Evolutionary conservation across 1,139 yeast species (phyloP).

Genomic region (Wickerhamiella pararugosa): DNA sequence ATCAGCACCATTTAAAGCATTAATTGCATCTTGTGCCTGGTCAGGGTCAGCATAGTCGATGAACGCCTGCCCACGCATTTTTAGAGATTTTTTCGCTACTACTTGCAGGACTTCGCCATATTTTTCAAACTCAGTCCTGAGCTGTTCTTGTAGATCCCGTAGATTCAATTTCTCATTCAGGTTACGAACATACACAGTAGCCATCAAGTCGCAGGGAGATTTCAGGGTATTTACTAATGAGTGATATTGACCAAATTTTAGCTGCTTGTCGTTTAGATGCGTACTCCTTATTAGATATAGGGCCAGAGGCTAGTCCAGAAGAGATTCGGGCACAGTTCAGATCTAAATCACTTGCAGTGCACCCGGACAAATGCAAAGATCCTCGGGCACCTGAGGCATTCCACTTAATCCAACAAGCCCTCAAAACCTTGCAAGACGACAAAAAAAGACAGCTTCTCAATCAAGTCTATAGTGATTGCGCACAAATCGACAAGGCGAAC

Average conservation of each 20-base stretch:
- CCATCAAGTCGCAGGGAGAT: slow-evolving; percentile 18
- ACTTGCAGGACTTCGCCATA: slow-evolving; percentile 41
- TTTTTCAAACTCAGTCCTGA: slow-evolving; percentile 30
- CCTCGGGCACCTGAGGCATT: slow-evolving; percentile 48
- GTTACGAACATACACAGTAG: slow-evolving; percentile 43
- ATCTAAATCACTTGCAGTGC: slow-evolving; percentile 46
- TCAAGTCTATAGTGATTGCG: slow-evolving; percentile 30
- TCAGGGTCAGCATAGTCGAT: slow-evolving; percentile 39
- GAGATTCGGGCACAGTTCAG: slow-evolving; percentile 37
- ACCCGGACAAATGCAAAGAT: slow-evolving; percentile 51
- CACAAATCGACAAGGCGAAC: slow-evolving; percentile 28
- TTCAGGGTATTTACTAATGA: slow-evolving; percentile 26
- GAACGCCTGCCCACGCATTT: slow-evolving; percentile 77
- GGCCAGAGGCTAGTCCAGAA: slow-evolving; percentile 31
- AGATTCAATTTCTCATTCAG: slow-evolving; percentile 55
- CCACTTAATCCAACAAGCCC: slow-evolving; percentile 32
- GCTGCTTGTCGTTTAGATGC: slow-evolving; percentile 36
- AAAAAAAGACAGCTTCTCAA: slow-evolving; percentile 26
- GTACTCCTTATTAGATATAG: slow-evolving; percentile 40
- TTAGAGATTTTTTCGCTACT: slow-evolving; percentile 45
- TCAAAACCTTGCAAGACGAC: slow-evolving; percentile 24
- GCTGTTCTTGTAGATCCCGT: slow-evolving; percentile 33
- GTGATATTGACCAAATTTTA: slow-evolving; percentile 42
- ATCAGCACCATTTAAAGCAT: slow-evolving; percentile 16
- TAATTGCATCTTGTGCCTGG: slow-evolving; percentile 37